Evolutionary conservation across 495 filamentous ascomycete genomes (phyloP).

Genomic region (Collariella sp.): DNA sequence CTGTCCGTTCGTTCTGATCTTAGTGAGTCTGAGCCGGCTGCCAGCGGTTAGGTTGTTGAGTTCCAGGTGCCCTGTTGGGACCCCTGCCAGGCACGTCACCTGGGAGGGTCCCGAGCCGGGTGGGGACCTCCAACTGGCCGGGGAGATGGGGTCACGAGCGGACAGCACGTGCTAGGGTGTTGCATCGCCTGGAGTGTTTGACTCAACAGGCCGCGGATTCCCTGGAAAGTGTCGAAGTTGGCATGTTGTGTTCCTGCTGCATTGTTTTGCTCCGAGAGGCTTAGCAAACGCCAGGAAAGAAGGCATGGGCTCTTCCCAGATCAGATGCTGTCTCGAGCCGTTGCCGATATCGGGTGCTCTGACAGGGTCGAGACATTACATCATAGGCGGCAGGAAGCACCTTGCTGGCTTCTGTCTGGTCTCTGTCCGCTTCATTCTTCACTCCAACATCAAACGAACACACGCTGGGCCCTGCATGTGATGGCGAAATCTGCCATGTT

Average conservation of each 20-base stretch:
- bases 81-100: conserved; percentile 14
- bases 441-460: neutral
- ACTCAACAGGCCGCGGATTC: conserved; percentile 1
- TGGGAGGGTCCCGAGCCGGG: conserved; percentile 4
- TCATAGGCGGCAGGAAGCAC: neutral
- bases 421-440: neutral
- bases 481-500: neutral
- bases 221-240: neutral
- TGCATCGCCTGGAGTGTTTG: conserved; percentile 8
- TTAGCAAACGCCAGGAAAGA: neutral
- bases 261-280: neutral
- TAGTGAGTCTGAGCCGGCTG: neutral
- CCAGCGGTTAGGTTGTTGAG: neutral
- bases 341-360: neutral
- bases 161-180: conserved; percentile 12
- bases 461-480: neutral
- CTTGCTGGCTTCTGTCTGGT: neutral
- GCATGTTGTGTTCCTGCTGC: neutral
- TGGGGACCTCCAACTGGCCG: conserved; percentile 7
- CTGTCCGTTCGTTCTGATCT: no score
- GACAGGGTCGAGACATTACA: neutral
- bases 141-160: conserved; percentile 16
- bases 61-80: neutral
- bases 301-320: neutral
- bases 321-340: neutral